A percentile compares a stretch with the other conserved stretches of the same genome.
Conservation (phyloP, 208 protist species). For the Kentomonas sorsogonicus region DNA sequence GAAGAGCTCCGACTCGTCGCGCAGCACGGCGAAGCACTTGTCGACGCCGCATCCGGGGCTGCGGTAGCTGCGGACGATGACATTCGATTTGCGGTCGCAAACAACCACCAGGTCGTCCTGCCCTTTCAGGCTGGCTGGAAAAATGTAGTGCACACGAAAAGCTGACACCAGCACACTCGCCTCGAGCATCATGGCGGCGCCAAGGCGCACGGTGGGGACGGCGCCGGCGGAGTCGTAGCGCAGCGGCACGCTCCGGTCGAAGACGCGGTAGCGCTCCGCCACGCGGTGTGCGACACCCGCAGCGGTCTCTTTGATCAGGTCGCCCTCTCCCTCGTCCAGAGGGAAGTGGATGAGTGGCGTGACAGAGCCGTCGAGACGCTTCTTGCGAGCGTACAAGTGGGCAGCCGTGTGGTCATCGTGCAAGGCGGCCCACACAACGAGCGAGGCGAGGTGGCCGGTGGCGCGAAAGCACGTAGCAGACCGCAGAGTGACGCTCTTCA, state of each 20-base stretch:
- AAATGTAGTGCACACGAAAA: conserved; percentile 51
- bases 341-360: conserved; percentile 59
- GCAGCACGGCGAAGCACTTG: conserved; percentile 61
- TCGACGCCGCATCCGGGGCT: conserved; percentile 52
- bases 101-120: conserved; percentile 64
- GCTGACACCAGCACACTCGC: conserved; percentile 54
- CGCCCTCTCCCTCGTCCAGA: conserved; percentile 79
- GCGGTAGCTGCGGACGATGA: conserved; percentile 62
- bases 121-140: conserved; percentile 45
- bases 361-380: conserved; percentile 20
- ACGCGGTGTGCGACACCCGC: conserved; percentile 33
- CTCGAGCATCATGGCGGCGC: conserved; percentile 31
- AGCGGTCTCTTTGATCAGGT: conserved; percentile 79
- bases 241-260: conserved; percentile 45
- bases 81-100: conserved; percentile 44
- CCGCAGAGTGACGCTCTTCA: conserved; percentile 39
- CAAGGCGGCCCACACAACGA: conserved; percentile 36
- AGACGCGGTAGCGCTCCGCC: conserved; percentile 34
- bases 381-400: conserved; percentile 18
- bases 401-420: conserved; percentile 24
- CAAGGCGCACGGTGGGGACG: conserved; percentile 29
- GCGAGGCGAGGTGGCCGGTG: conserved; percentile 57
- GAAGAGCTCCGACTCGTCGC: conserved; percentile 74
- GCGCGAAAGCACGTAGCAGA: conserved; percentile 42
- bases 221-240: conserved; percentile 17